Conservation (phyloP, 176 grass and related monocot genomes). For the Areca catechu region DNA sequence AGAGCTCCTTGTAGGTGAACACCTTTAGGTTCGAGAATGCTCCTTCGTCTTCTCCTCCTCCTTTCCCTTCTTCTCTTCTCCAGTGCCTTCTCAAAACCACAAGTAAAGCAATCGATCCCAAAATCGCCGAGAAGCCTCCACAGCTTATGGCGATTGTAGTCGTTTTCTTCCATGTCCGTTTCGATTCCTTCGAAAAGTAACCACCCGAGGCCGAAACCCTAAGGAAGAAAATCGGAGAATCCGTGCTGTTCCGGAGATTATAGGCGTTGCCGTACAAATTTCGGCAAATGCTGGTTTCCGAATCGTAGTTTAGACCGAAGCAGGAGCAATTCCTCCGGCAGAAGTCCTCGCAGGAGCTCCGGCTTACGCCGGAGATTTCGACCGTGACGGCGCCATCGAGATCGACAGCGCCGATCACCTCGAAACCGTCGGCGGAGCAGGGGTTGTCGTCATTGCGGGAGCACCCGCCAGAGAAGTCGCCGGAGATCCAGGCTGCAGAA, state of each 20-base stretch:
- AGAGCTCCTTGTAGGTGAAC: too few species aligned
- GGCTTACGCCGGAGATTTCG: not conserved
- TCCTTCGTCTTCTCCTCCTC: too few species aligned
- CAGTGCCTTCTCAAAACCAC: too few species aligned
- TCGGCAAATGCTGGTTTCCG: too few species aligned
- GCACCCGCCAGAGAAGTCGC: too few species aligned
- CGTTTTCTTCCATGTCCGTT: not conserved
- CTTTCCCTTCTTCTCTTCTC: too few species aligned
- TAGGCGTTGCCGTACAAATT: slow-evolving; percentile 2
- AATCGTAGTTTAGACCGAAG: not conserved
- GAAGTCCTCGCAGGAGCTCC: not conserved
- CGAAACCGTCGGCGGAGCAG: not conserved
- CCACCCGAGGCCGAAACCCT: too few species aligned
- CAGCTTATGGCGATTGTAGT: not conserved
- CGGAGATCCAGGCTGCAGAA: too few species aligned
- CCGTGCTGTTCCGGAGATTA: slow-evolving; percentile 5
- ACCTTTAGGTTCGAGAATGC: too few species aligned
- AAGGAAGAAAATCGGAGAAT: too few species aligned
- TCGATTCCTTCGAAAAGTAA: too few species aligned
- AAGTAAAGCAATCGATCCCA: not conserved
- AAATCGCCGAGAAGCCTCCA: not conserved
- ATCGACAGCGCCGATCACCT: not conserved
- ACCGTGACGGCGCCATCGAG: not conserved
- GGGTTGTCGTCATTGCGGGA: not conserved
- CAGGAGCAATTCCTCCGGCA: slow-evolving; percentile 5